Evolutionary conservation across 805 yeast genomes (phyloP), one percentile per base, ranked within the genome.

Genomic region (Candida pseudoglaebosa): DNA sequence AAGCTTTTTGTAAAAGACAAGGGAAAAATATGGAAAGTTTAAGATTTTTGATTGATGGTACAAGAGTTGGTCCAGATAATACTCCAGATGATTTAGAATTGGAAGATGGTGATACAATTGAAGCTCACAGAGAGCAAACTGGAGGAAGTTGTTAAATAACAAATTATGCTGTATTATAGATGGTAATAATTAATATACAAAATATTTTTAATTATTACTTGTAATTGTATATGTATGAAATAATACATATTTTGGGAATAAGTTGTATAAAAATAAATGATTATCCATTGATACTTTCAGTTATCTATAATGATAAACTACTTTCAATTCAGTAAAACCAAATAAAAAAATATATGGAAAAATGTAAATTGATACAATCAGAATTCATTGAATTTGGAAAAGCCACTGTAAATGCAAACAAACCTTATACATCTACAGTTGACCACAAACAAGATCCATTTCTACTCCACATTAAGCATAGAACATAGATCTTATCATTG

Each of bases 1-100:
- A 91, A 56, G 96, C 97, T 9, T 93, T 91, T 62, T 95, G 98
- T 62, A 90, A 90, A 68, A 85, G 99, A 72, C 96, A 91, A 58
- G 98, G 98, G 32, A 91, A 91, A 62, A 80, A 84, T 47, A 67
- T 84, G 57, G 79, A 77, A 50, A 78, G 91, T 37, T 70, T 93
- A 60, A 80, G 98, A 62, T 93, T 93, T 62, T 71, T 93, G 56
- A 82, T 82, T 58, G 99, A 93, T 49, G 99, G 99, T 47, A 84
- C 88, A 50, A 80, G 98, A 57, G 81, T 93, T 43, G 73, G 77
- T 47, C 84, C 90, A 7, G 90, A 84, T 43, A 88, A 86, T 53
- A 93, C 99, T 4, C 98, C 99, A 5, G 95, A 85, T 29, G 86
- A 80, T 46, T 74, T 93, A 54, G 98, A 88, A 37, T 80, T 93